Evolutionary conservation across 108 stramenopile genomes (phyloP), one percentile per base, ranked within the genome.

Genomic region (Cyclotella baltica): DNA sequence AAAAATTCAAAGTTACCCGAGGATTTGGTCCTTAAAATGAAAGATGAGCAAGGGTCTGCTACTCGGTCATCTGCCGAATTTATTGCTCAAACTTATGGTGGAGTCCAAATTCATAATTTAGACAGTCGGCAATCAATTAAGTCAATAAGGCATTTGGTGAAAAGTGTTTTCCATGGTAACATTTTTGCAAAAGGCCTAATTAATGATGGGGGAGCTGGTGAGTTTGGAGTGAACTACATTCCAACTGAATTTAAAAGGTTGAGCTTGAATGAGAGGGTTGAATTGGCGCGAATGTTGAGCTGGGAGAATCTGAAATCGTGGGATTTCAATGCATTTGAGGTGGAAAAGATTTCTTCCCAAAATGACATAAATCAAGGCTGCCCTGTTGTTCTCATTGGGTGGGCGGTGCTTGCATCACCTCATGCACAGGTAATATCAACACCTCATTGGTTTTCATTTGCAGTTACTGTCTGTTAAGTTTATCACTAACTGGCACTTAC

Each of bases 271-370:
- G 33, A 73, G 25, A 31, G 52, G 29, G 50, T 22, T 25, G 31
- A 70, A 70, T 40, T 83, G 46, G 62, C 82, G 36, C 50, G 36
- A 55, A 51, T 87, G 25, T 48, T 87, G 19, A 70, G 74, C 23
- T 87, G 83, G 83, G 83, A 87, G 19, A 59, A 52, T 25, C 27
- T 87, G 23, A 70, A 47, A 20, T 34, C 43, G 43, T 89, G 88
- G 88, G 83, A 81, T 52, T 89, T 85, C 75, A 69, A 89, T 62
- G 58, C 84, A 4, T 89, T 89, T 58, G 81, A 85, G 43, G 51
- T 89, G 29, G 83, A 80, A 30, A 67, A 73, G 9, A 56, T 88
- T 29, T 80, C 73, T 29, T 22, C 34, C 6, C 20, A 61, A n/a
- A 20, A 61, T 1, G 18, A 38, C 0, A 46, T 69, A 20, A 62